phyloP scores from a whole-genome alignment of 495 filamentous ascomycete genomes.

The Hyaloscypha bicolor region DNA sequence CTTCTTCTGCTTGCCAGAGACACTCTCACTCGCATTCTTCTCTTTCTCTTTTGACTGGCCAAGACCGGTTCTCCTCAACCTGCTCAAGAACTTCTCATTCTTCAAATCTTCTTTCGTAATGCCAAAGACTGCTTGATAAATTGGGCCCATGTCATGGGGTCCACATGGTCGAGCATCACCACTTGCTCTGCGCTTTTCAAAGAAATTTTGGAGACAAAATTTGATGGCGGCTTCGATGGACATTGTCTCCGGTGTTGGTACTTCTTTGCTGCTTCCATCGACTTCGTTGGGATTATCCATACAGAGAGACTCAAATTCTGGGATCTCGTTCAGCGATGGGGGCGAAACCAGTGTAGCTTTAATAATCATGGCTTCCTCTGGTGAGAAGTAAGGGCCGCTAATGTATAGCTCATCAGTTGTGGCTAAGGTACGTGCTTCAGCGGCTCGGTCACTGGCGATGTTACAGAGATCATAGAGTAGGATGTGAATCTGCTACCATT shows the following conservation, averaged over 20 bases:
- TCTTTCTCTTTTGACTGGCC: slow-evolving; percentile 21
- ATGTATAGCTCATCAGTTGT: slow-evolving; percentile 38
- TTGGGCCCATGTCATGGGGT: slow-evolving; percentile 28
- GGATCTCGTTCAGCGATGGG: slow-evolving; percentile 26
- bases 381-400: slow-evolving; percentile 36
- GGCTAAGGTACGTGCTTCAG: slow-evolving; percentile 29
- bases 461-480: slow-evolving; percentile 29
- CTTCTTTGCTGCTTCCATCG: slow-evolving; percentile 17
- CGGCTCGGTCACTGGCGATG: slow-evolving; percentile 17
- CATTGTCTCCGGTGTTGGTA: slow-evolving; percentile 13
- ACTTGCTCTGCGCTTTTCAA: slow-evolving; percentile 37
- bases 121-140: slow-evolving; percentile 27
- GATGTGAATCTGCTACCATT: slow-evolving; percentile 26
- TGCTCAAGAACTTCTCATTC: slow-evolving; percentile 26
- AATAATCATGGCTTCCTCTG: slow-evolving; percentile 29
- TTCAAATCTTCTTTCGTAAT: slow-evolving; percentile 25
- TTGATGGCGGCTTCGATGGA: slow-evolving; percentile 35
- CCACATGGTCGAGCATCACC: slow-evolving; percentile 35
- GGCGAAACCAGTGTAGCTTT: slow-evolving; percentile 25
- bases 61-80: slow-evolving; percentile 27
- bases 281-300: slow-evolving; percentile 12
- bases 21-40: slow-evolving; percentile 26
- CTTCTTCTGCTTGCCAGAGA: slow-evolving; percentile 25
- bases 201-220: slow-evolving; percentile 30
- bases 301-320: slow-evolving; percentile 28